phyloP scores from a whole-genome alignment of 176 grass and related monocot species.

The Oryza longistaminata region DNA sequence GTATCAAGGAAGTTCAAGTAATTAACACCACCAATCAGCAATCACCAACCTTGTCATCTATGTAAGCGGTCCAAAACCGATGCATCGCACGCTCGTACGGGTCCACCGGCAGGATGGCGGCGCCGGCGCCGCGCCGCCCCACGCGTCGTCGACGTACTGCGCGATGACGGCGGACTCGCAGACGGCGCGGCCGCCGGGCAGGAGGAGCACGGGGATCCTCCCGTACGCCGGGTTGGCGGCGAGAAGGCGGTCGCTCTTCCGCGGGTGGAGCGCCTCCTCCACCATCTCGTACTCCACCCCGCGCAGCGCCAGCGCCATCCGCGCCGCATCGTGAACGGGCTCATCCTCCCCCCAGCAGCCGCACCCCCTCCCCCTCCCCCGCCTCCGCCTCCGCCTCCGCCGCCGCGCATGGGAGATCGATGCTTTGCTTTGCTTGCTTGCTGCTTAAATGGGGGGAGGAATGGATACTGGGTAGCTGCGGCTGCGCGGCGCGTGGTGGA shows the following conservation, averaged over 20 bases:
- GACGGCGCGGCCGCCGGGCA: constrained; percentile 51
- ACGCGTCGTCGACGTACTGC: constrained; percentile 52
- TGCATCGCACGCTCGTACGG: constrained; percentile 64
- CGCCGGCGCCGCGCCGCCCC: background rate
- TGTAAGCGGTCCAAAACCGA: constrained; percentile 63
- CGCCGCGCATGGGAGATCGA: background rate
- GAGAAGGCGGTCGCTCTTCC: constrained; percentile 59
- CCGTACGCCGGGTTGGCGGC: constrained; percentile 63
- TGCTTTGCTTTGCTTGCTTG: constrained; percentile 7
- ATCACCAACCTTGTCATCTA: constrained; percentile 44
- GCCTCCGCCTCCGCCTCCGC: background rate
- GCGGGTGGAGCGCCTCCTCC: constrained; percentile 46
- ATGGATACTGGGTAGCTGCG: background rate
- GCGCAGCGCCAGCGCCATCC: constrained; percentile 57
- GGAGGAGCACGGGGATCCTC: constrained; percentile 70
- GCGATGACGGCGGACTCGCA: constrained; percentile 71
- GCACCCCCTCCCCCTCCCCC: background rate
- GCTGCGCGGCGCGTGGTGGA: background rate
- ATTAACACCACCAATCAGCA: background rate
- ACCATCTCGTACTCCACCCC: constrained; percentile 49
- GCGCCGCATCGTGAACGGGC: constrained; percentile 51
- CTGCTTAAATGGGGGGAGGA: background rate
- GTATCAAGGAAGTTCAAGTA: too few species aligned
- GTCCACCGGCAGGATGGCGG: constrained; percentile 37
- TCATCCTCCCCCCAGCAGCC: constrained; percentile 49